Evolutionary conservation across 2,329 filamentous ascomycete genomes (phyloP).

Genomic region (Stemphylium beticola): DNA sequence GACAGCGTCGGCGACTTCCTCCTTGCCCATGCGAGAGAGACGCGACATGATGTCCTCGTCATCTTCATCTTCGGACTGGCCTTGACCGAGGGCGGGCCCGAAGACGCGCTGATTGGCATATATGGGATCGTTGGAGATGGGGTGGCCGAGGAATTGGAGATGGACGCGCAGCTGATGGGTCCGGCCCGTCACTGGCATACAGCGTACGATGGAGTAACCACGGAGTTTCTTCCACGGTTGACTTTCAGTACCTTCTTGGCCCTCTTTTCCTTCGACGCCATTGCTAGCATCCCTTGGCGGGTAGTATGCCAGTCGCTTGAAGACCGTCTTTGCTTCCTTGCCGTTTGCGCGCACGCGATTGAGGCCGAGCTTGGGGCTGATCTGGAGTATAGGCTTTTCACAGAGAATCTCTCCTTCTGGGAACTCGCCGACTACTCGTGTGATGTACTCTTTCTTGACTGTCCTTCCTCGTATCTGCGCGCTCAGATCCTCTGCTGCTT

Average conservation of each 20-base stretch:
- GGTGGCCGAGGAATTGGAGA: conserved; percentile 90
- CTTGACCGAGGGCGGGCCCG: conserved; percentile 75
- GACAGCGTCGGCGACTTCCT: conserved; percentile 86
- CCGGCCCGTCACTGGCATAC: conserved; percentile 87
- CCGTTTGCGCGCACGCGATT: conserved; percentile 95
- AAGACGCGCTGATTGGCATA: conserved; percentile 95
- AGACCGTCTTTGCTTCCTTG: conserved; percentile 87
- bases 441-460: conserved; percentile 94
- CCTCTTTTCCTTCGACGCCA: conserved; percentile 12
- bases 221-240: conserved; percentile 62
- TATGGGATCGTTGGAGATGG: conserved; percentile 96
- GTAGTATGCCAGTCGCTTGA: conserved; percentile 92
- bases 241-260: conserved; percentile 34
- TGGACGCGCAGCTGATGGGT: conserved; percentile 97
- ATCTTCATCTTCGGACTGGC: conserved; percentile 70
- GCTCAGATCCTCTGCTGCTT: conserved; percentile 78
- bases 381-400: conserved; percentile 90
- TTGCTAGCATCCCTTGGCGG: conserved; percentile 57
- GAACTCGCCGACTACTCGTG: conserved; percentile 88
- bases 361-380: conserved; percentile 91
- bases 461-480: conserved; percentile 78
- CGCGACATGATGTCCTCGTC: conserved; percentile 91
- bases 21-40: conserved; percentile 89
- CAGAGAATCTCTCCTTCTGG: conserved; percentile 90
- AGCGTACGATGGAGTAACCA: conserved; percentile 94